Conservation (phyloP, 768 basidiomycete genomes). For the Boletus reticulatus region DNA sequence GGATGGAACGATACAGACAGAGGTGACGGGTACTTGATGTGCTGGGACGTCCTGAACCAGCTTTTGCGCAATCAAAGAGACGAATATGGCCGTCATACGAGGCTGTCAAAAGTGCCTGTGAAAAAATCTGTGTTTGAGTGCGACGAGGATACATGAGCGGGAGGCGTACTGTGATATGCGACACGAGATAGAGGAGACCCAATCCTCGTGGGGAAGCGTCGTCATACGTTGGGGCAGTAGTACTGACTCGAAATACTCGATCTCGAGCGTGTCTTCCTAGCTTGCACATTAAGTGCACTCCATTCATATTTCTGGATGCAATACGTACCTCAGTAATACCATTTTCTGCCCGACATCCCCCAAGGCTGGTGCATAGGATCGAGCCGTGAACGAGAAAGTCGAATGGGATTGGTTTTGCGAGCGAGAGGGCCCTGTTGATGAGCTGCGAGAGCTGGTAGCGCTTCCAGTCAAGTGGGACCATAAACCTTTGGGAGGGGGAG, state of each 20-base stretch:
- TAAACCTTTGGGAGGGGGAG: constrained; percentile 74
- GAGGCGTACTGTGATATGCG: constrained; percentile 14
- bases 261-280: constrained; percentile 86
- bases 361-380: constrained; percentile 67
- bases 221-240: constrained; percentile 83
- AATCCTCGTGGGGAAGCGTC: constrained; percentile 84
- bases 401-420: constrained; percentile 77
- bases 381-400: constrained; percentile 88
- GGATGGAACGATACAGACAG: constrained; percentile 53
- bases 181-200: constrained; percentile 53
- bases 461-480: constrained; percentile 87
- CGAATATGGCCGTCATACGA: constrained; percentile 82
- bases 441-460: constrained; percentile 97
- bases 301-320: not conserved
- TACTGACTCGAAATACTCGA: constrained; percentile 89
- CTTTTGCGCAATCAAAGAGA: constrained; percentile 67
- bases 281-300: constrained; percentile 8
- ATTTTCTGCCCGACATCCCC: constrained; percentile 70
- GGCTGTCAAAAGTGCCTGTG: constrained; percentile 58
- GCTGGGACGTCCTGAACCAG: constrained; percentile 45
- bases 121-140: too few relatives aligned
- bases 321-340: constrained; percentile 62
- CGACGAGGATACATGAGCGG: not conserved
- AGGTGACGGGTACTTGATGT: constrained; percentile 69
- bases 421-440: constrained; percentile 87